These are phyloP conservation scores for Neofusicoccum sp. DNA, from an alignment of 2,329 filamentous ascomycete species.

Conservation along the genomic window DNA sequence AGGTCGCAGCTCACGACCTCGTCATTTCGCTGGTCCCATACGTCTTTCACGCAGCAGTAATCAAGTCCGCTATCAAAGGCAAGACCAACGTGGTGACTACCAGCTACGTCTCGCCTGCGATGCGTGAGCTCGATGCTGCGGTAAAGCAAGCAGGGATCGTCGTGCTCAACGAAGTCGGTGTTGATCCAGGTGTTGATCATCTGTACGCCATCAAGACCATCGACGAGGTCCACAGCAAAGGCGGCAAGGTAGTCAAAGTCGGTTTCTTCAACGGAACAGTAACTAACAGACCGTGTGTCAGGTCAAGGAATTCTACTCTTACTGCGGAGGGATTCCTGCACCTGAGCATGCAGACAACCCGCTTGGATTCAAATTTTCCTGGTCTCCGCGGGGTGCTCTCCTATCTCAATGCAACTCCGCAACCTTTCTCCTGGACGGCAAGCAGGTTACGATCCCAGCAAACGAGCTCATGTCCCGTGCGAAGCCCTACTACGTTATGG, in stretches of 20 bases:
- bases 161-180: conserved; percentile 21
- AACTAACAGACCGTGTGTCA: too few relatives aligned
- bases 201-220: conserved; percentile 21
- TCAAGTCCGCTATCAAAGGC: conserved; percentile 19
- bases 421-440: conserved; percentile 4
- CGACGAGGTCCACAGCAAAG: conserved; percentile 13
- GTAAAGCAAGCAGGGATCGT: conserved; percentile 42
- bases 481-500: conserved; percentile 16
- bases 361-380: conserved; percentile 22
- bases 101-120: conserved; percentile 20
- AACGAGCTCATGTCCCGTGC: conserved; percentile 16
- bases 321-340: too few relatives aligned
- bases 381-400: conserved; percentile 19
- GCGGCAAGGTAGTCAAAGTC: conserved; percentile 19
- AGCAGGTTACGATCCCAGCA: conserved; percentile 10
- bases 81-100: conserved; percentile 20
- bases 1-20: conserved; percentile 19
- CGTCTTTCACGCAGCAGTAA: conserved; percentile 20
- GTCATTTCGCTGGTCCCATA: conserved; percentile 22
- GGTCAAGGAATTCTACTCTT: too few relatives aligned
- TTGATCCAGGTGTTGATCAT: conserved; percentile 44
- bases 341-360: conserved; percentile 12
- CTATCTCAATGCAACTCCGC: conserved; percentile 20
- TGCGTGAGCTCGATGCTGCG: conserved; percentile 29
- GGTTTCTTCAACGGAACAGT: conserved; percentile 18